Base-by-base conservation (phyloP, 371 early-diverging fungal genomes). In the Capillidium rhysosporum region DNA sequence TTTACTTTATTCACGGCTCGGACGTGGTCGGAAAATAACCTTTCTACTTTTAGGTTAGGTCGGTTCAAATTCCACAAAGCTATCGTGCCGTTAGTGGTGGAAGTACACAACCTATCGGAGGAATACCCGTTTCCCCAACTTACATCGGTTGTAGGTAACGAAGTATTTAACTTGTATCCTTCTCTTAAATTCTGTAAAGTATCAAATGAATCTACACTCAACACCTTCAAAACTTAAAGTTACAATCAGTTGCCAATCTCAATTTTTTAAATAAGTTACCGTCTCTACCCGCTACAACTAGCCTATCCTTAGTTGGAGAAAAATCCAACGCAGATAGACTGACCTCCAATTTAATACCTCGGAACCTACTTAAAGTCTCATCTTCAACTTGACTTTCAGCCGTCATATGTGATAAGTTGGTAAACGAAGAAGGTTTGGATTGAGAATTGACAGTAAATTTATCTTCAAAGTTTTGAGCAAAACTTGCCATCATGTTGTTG, bases 1-100 rank as follows among this genome's bases (percentile, higher is more conserved):
- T 73, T 75, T 12, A 91, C 69, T 9, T 84, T 72, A 63, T 88
- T 85, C 12, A 91, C 85, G 5, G 83, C 78, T 48, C 86, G 73
- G 1, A 71, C 57, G 63, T 91, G 92, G 44, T 87, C 89, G 25
- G 65, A 74, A 45, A 90, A 75, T 0, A 76, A 68, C 16, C 82
- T 66, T 20, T 84, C 88, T 76, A 70, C 60, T 49, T 69, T 74
- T 39, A 71, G 64, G n/a, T 63, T 58, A 2, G 62, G 57, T 40
- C 61, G 58, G 45, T 72, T 67, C 12, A 83, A 53, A 61, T 86
- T 80, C 82, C 82, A 86, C 5, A 86, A 44, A 9, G 74, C 67
- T 52, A 91, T 81, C 4, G 79, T 72, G 10, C 87, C 86, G 57
- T 80, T 82, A 2, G 77, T 73, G 8, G 85, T 75, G 0, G 86